Evolutionary conservation across 1,139 yeast genomes (phyloP).

Genomic region (Zygoascus sp.): DNA sequence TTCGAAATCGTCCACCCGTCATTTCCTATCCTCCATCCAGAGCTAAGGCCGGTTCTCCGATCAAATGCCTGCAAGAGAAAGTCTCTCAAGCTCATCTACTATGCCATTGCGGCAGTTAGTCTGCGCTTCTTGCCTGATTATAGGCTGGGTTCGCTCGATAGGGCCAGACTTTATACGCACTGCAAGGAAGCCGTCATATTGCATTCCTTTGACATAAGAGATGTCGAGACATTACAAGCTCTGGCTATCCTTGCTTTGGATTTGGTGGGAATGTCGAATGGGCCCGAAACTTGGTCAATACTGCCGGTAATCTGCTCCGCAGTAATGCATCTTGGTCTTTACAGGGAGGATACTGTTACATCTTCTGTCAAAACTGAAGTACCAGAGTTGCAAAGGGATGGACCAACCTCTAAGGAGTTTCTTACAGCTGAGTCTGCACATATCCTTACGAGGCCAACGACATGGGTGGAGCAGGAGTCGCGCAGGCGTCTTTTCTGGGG

Average conservation of each 20-base stretch:
- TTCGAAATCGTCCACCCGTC: slow-evolving; percentile 22
- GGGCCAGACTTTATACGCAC: slow-evolving; percentile 15
- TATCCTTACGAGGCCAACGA: slow-evolving; percentile 17
- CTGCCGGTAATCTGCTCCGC: slow-evolving; percentile 23
- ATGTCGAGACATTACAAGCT: slow-evolving; percentile 23
- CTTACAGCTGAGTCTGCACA: slow-evolving; percentile 20
- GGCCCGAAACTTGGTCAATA: slow-evolving; percentile 26
- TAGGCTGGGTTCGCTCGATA: slow-evolving; percentile 13
- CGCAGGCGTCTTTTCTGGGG: slow-evolving; percentile 26
- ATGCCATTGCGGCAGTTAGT: slow-evolving; percentile 21
- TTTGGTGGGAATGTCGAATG: slow-evolving; percentile 24
- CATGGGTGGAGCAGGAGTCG: slow-evolving; percentile 21
- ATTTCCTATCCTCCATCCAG: slow-evolving; percentile 23
- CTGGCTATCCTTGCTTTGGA: slow-evolving; percentile 22
- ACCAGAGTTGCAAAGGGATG: neutral
- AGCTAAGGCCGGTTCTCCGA: neutral
- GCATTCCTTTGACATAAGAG: slow-evolving; percentile 20
- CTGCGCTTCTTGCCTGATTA: slow-evolving; percentile 20
- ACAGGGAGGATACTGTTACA: slow-evolving; percentile 15
- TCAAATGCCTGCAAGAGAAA: slow-evolving; percentile 9
- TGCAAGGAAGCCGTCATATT: slow-evolving; percentile 23
- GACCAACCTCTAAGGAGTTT: slow-evolving; percentile 8
- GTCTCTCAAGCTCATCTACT: slow-evolving; percentile 17
- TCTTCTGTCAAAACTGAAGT: neutral
- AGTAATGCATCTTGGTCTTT: slow-evolving; percentile 21